Percentiles rank a stretch among this genome's conserved stretches.
Conservation (phyloP, 1,139 yeast genomes). For the Hemisphaericaspora subhashii region DNA sequence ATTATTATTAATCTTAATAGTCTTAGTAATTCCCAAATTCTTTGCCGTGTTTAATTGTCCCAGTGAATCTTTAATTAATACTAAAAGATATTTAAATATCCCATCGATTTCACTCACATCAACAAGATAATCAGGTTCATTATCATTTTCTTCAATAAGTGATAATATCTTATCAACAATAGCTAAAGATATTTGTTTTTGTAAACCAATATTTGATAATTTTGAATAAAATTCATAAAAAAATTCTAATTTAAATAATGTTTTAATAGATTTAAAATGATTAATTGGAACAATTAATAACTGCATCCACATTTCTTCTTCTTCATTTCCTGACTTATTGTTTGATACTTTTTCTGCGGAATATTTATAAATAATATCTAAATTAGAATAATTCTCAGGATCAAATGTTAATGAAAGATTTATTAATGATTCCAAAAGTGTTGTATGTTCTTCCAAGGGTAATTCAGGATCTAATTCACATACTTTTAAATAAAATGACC, state of each 20-base stretch:
- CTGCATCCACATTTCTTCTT: conserved; percentile 48
- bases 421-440: conserved; percentile 63
- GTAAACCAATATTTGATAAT: conserved; percentile 31
- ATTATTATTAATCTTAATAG: conserved; percentile 33
- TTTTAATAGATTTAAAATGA: conserved; percentile 33
- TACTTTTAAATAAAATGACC: conserved; percentile 60
- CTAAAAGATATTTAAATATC: conserved; percentile 42
- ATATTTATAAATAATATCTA: conserved; percentile 61
- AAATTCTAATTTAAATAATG: conserved; percentile 32
- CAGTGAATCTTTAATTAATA: conserved; percentile 36
- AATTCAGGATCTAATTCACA: conserved; percentile 61
- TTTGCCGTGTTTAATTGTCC: conserved; percentile 33
- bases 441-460: conserved; percentile 62
- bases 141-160: conserved; percentile 13
- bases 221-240: conserved; percentile 44
- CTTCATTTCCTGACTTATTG: conserved; percentile 11
- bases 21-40: conserved; percentile 37
- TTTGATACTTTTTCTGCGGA: conserved; percentile 48
- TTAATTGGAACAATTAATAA: conserved; percentile 61
- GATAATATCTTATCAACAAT: conserved; percentile 41
- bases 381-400: conserved; percentile 57
- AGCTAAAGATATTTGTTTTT: conserved; percentile 41
- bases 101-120: conserved; percentile 41
- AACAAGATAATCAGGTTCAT: conserved; percentile 20
- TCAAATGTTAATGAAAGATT: conserved; percentile 68